Conservation (phyloP, 768 basidiomycete genomes). For the Leccinum variicolor region DNA sequence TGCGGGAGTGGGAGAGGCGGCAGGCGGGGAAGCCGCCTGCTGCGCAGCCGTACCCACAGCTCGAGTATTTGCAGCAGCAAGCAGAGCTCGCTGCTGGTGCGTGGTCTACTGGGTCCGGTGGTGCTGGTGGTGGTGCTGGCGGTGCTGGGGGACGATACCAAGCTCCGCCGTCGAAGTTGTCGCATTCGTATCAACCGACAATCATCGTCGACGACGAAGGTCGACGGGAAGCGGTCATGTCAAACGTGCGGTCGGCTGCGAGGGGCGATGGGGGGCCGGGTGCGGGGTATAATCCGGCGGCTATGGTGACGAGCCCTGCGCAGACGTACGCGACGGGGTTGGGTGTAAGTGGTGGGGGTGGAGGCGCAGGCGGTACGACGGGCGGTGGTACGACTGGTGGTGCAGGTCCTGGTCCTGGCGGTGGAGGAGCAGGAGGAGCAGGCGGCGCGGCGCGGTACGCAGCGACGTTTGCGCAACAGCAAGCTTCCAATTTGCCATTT, state of each 20-base stretch:
- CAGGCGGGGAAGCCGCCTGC: slow-evolving; percentile 69
- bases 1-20: slow-evolving; percentile 93
- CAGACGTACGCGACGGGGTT: slow-evolving; percentile 57
- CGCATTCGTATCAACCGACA: slow-evolving; percentile 46
- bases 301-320: slow-evolving; percentile 70
- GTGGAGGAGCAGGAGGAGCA: neutral
- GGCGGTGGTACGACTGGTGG: neutral
- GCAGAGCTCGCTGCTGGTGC: slow-evolving; percentile 71
- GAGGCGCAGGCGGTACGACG: neutral
- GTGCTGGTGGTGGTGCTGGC: slow-evolving; percentile 13
- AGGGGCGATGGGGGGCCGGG: slow-evolving; percentile 42
- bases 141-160: slow-evolving; percentile 42
- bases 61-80: slow-evolving; percentile 92
- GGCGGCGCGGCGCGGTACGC: slow-evolving; percentile 48
- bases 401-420: slow-evolving; percentile 1
- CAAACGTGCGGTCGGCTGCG: slow-evolving; percentile 67
- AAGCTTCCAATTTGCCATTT: slow-evolving; percentile 41
- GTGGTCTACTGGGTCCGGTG: slow-evolving; percentile 43
- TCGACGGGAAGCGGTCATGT: slow-evolving; percentile 77
- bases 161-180: slow-evolving; percentile 31
- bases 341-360: neutral
- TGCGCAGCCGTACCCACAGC: slow-evolving; percentile 81
- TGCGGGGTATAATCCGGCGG: slow-evolving; percentile 42
- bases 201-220: slow-evolving; percentile 66
- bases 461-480: slow-evolving; percentile 45